Evolutionary conservation across 371 early-diverging fungal species (phyloP), one percentile per base, ranked within the genome.

Genomic region (Paraphysoderma sedebokerense): DNA sequence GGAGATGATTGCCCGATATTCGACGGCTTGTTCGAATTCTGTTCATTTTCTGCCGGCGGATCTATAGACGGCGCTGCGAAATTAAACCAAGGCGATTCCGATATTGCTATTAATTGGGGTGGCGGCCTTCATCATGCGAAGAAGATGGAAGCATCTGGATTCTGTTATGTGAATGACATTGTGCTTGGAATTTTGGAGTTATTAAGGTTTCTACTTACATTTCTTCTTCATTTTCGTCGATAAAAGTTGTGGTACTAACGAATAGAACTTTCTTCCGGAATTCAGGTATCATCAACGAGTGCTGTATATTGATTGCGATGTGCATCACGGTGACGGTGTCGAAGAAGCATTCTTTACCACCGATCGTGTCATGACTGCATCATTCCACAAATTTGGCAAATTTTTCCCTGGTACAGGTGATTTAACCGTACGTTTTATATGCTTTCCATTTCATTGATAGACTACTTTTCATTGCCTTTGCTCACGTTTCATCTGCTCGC

Each of bases 161-260:
- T 99, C 64, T 99, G 99, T 61, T 99, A 98, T 69, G 87, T 98
- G n/a, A 98, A 98, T 68, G 99, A 99, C 56, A 98, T 98, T 56
- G 95, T 93, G 3, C 62, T 99, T 28, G 92, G 83, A 3, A 96
- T 99, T 42, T 63, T 98, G 52, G 98, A 98, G 65, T 72, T 99
- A 41, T 62, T 99, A 52, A 73, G 82, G 68, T 70, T 48, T 29
- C 28, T 15, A 12, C n/a, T 30, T 34, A 9, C n/a, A 23, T 38
- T 38, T 19, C 26, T 1, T 17, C 6, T 13, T 50, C 15, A 24
- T 2, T 29, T 22, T 17, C 26, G 5, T 31, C 15, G 1, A n/a
- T 13, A 17, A 5, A 12, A 33, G n/a, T 19, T 46, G 34, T 38
- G 20, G 24, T 8, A 11, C 13, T 22, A 13, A 13, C n/a, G 12